Percentiles rank a stretch among this genome's conserved stretches.
Conservation (phyloP, 495 filamentous ascomycete species). For the Penicillium coprophilum region DNA sequence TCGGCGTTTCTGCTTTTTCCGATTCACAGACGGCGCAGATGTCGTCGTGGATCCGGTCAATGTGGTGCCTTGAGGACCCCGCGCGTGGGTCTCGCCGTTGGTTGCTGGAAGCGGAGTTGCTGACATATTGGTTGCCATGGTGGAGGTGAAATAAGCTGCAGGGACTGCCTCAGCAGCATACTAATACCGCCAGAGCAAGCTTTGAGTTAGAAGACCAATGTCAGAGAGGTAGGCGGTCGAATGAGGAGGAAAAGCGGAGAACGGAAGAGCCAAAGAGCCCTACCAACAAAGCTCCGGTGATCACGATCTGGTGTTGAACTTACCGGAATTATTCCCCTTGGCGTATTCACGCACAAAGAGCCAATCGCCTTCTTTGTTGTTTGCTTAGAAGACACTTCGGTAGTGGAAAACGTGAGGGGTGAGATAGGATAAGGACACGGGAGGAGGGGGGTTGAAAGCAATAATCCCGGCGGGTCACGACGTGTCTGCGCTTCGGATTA, state of each 20-base stretch:
- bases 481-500: conserved; percentile 20
- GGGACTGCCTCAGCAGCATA: conserved; percentile 23
- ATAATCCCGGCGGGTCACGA: conserved; percentile 30
- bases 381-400: conserved; percentile 8
- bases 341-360: conserved; percentile 8
- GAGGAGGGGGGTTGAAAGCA: conserved; percentile 32
- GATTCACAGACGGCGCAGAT: conserved; percentile 59
- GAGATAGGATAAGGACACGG: conserved; percentile 20
- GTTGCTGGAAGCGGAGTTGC: conserved; percentile 36
- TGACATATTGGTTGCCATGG: conserved; percentile 36
- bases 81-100: conserved; percentile 35
- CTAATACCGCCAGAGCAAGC: conserved; percentile 8
- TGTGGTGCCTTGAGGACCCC: conserved; percentile 29
- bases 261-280: conserved; percentile 34
- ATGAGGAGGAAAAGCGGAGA: conserved; percentile 30
- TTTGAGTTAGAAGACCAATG: conserved; percentile 9
- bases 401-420: conserved; percentile 25
- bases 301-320: conserved; percentile 22
- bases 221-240: conserved; percentile 21
- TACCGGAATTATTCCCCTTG: conserved; percentile 20
- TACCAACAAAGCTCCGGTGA: conserved; percentile 36
- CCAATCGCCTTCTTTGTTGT: conserved; percentile 16
- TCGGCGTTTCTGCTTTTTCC: conserved; percentile 88
- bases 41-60: conserved; percentile 33
- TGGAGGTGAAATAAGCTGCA: conserved; percentile 26